Evolutionary conservation across 2,329 filamentous ascomycete species (phyloP).

Genomic region (Aschersonia sp.): DNA sequence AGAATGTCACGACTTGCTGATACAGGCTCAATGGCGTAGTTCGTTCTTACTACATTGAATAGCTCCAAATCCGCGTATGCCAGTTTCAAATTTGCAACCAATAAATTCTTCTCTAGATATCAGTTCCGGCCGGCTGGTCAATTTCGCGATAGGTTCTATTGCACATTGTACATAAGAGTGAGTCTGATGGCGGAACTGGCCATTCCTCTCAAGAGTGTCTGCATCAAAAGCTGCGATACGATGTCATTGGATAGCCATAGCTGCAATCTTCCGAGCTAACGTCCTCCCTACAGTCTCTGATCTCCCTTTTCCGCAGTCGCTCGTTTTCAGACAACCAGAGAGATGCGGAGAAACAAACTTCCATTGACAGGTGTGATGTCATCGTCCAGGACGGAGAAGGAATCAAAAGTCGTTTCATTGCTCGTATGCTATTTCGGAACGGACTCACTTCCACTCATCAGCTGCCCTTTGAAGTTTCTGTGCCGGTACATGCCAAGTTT

Average conservation of each 20-base stretch:
- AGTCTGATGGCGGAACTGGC: slow-evolving; percentile 4
- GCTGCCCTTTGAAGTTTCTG: slow-evolving; percentile 57
- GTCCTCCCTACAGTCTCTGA: slow-evolving; percentile 33
- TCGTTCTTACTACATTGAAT: slow-evolving; percentile 62
- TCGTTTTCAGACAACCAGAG: slow-evolving; percentile 39
- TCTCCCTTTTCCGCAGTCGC: slow-evolving; percentile 61
- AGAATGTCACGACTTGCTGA: neutral
- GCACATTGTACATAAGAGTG: slow-evolving; percentile 59
- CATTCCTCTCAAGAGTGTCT: no score
- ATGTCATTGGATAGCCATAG: no score
- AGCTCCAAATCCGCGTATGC: slow-evolving; percentile 70
- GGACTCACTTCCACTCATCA: slow-evolving; percentile 66
- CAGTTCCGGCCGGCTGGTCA: slow-evolving; percentile 42
- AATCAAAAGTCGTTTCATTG: slow-evolving; percentile 58
- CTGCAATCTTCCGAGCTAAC: no score
- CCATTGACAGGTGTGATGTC: slow-evolving; percentile 62
- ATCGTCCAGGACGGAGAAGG: slow-evolving; percentile 56
- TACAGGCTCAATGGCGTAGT: slow-evolving; percentile 24
- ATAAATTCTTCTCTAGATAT: slow-evolving; percentile 60
- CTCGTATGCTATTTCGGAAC: slow-evolving; percentile 61
- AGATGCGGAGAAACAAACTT: slow-evolving; percentile 49
- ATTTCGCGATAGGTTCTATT: slow-evolving; percentile 51
- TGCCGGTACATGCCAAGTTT: slow-evolving; percentile 67
- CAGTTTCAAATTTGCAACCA: slow-evolving; percentile 52
- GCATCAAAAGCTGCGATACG: no score